Evolutionary conservation across 805 yeast species (phyloP).

Genomic region (Schizosaccharomyces octosporus): DNA sequence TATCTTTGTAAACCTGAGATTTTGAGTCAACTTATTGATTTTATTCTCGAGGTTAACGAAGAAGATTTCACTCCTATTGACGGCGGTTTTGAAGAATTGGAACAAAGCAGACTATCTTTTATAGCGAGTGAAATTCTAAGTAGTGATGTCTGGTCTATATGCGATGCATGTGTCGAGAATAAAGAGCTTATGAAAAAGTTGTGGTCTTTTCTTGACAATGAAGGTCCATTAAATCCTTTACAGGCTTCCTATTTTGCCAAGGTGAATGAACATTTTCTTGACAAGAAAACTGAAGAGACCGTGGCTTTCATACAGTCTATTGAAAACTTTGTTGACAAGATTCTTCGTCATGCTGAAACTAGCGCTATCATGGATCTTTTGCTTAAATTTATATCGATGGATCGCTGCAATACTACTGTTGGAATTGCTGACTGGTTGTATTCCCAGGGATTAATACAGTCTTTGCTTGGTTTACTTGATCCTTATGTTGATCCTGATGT

Average conservation of each 20-base stretch:
- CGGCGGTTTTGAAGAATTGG: neutral
- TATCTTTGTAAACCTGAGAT: constrained; percentile 59
- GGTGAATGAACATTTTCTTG: constrained; percentile 69
- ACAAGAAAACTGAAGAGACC: constrained; percentile 56
- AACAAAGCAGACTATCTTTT: constrained; percentile 19
- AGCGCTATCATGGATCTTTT: constrained; percentile 88
- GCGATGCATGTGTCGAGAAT: constrained; percentile 69
- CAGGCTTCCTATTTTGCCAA: constrained; percentile 77
- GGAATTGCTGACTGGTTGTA: constrained; percentile 41
- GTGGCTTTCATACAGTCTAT: constrained; percentile 42
- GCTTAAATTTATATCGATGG: constrained; percentile 72
- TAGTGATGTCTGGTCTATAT: constrained; percentile 81
- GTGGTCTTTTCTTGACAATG: constrained; percentile 58
- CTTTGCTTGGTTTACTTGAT: constrained; percentile 42
- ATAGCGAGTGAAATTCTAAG: constrained; percentile 72
- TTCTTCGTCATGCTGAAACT: constrained; percentile 66
- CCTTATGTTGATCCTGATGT: constrained; percentile 44
- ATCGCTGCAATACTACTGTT: constrained; percentile 69
- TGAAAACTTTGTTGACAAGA: constrained; percentile 47
- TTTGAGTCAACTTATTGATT: constrained; percentile 39
- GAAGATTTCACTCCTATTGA: neutral
- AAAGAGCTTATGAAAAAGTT: constrained; percentile 36
- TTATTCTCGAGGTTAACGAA: constrained; percentile 21
- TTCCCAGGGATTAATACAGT: constrained; percentile 47
- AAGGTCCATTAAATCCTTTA: constrained; percentile 42